Conservation (phyloP, 169 alveolate genomes). For the Eimeria acervulina region DNA sequence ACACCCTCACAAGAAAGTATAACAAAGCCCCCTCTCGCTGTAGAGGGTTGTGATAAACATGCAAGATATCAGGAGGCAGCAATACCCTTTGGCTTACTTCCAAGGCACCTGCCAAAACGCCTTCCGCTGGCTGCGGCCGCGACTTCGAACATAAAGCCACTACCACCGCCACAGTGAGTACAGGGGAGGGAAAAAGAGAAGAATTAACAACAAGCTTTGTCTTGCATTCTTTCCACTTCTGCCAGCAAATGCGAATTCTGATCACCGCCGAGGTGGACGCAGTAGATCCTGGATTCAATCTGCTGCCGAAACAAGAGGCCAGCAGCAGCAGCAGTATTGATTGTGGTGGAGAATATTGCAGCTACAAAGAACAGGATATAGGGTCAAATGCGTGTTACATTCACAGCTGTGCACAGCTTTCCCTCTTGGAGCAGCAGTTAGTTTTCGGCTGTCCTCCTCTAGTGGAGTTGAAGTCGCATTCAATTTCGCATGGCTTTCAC, state of each 20-base stretch:
- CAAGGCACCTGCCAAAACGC: background rate
- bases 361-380: background rate
- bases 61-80: no score
- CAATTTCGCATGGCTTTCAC: background rate
- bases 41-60: no score
- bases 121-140: background rate
- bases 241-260: background rate
- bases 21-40: no score
- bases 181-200: background rate
- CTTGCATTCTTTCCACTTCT: background rate
- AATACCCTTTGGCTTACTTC: background rate
- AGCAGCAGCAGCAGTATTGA: background rate
- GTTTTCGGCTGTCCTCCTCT: background rate
- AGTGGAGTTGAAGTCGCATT: constrained; percentile 41
- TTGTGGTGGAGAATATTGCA: background rate
- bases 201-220: background rate
- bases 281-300: background rate
- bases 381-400: constrained; percentile 1
- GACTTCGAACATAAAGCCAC: no score
- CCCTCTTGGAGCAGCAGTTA: constrained; percentile 34
- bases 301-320: background rate
- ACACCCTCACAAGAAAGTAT: no score
- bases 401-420: background rate
- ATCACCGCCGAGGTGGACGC: constrained; percentile 22
- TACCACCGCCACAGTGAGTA: no score